These are phyloP conservation scores for Rhizophagus clarus DNA, from an alignment of 192 early-diverging fungal genomes.

Conservation along the genomic window DNA sequence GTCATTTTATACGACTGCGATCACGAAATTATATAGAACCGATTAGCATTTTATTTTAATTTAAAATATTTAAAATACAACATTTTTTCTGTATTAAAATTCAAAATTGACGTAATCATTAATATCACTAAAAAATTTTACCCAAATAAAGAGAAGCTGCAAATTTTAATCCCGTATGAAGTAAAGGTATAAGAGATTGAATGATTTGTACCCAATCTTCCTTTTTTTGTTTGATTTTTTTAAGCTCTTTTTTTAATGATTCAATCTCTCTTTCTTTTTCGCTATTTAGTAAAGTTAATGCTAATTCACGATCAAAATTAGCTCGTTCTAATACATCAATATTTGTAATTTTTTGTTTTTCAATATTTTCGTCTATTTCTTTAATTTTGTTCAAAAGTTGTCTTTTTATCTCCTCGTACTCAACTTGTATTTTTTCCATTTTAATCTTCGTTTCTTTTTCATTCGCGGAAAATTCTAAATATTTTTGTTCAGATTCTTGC, in stretches of 20 bases:
- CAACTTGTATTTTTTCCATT: background rate
- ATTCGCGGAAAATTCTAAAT: background rate
- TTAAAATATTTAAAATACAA: no score
- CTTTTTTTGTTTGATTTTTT: background rate
- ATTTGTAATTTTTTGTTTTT: background rate
- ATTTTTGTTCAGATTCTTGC: background rate
- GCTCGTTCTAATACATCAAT: background rate
- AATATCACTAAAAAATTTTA: background rate
- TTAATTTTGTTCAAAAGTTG: background rate
- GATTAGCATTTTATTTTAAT: no score
- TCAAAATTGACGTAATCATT: no score
- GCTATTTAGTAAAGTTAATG: background rate
- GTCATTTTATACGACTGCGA: no score
- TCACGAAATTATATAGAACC: no score
- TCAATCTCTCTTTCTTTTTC: background rate
- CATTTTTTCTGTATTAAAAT: no score
- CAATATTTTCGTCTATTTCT: background rate
- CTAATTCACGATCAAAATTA: background rate
- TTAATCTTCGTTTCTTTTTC: background rate
- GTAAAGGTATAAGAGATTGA: background rate
- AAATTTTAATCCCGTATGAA: background rate
- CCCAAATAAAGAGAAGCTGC: background rate
- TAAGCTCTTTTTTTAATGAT: background rate
- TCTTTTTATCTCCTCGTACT: background rate
- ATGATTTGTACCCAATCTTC: background rate